phyloP scores from a whole-genome alignment of 2,329 filamentous ascomycete genomes.

The Scedosporium boydii region DNA sequence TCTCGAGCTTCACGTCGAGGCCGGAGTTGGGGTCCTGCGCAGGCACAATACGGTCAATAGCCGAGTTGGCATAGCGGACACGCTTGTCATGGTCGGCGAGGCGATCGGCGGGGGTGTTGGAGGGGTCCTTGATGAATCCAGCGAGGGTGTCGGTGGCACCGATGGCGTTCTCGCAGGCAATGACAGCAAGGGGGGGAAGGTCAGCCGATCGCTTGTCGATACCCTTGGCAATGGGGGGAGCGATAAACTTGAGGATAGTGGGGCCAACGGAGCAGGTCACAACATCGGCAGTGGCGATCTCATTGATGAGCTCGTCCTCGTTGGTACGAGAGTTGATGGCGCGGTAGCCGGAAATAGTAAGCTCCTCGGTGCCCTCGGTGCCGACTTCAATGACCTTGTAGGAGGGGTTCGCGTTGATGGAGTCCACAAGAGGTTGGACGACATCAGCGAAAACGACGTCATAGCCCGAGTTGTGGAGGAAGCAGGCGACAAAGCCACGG shows the following conservation, averaged over 20 bases:
- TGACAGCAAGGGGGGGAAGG: slow-evolving; percentile 68
- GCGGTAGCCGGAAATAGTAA: slow-evolving; percentile 87
- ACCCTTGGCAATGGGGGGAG: slow-evolving; percentile 88
- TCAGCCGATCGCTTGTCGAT: slow-evolving; percentile 65
- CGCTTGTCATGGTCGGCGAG: slow-evolving; percentile 60
- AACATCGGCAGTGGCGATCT: slow-evolving; percentile 78
- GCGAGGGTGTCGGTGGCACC: slow-evolving; percentile 85
- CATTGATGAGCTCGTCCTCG: slow-evolving; percentile 69
- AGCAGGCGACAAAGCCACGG: slow-evolving; percentile 80
- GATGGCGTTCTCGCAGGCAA: slow-evolving; percentile 97
- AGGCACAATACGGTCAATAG: slow-evolving; percentile 96
- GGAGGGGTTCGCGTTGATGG: slow-evolving; percentile 62
- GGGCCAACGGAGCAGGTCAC: slow-evolving; percentile 97
- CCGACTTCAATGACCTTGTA: slow-evolving; percentile 95
- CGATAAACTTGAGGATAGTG: slow-evolving; percentile 93
- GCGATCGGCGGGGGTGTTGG: slow-evolving; percentile 60
- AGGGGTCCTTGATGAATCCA: slow-evolving; percentile 64
- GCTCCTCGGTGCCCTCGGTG: slow-evolving; percentile 67
- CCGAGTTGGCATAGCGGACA: slow-evolving; percentile 91
- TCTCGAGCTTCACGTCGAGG: slow-evolving; percentile 89
- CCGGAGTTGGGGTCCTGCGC: slow-evolving; percentile 73
- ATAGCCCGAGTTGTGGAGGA: slow-evolving; percentile 89
- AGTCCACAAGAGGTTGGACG: slow-evolving; percentile 70
- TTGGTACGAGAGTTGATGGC: slow-evolving; percentile 91
- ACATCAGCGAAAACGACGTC: slow-evolving; percentile 97